phyloP scores from a whole-genome alignment of 1,284 basidiomycete genomes.

The Kwoniella shivajii region DNA sequence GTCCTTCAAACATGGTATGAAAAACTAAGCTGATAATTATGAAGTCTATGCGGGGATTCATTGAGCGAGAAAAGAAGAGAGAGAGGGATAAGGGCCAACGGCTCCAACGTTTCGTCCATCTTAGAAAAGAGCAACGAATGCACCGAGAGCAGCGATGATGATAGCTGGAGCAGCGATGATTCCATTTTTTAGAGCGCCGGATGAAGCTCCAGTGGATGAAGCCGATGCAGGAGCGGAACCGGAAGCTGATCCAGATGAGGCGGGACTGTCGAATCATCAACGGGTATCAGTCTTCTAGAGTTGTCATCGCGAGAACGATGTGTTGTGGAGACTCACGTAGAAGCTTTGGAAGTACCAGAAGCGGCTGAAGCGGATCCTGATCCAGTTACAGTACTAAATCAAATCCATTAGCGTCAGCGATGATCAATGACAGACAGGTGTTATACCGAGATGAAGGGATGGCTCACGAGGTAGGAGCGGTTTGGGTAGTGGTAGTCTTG shows the following conservation, averaged over 20 bases:
- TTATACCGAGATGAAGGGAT: not conserved
- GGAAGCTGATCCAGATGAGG: constrained; percentile 2
- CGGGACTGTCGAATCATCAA: not conserved
- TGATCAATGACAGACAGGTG: too few species aligned
- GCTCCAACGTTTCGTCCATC: too few species aligned
- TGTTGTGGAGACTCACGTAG: too few species aligned
- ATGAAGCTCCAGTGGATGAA: constrained; percentile 4
- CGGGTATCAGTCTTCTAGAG: not conserved
- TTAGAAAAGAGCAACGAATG: constrained; percentile 35
- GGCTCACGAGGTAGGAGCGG: constrained; percentile 10
- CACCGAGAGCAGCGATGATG: constrained; percentile 27
- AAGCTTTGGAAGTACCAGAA: not conserved
- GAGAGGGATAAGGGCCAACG: not conserved
- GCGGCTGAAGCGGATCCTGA: not conserved
- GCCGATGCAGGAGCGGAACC: constrained; percentile 8
- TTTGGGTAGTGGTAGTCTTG: constrained; percentile 6
- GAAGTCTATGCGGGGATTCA: too few species aligned
- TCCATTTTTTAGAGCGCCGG: constrained; percentile 11
- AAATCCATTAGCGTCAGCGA: not conserved
- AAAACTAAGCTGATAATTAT: too few species aligned
- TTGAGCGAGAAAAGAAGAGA: not conserved
- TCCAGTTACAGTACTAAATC: not conserved
- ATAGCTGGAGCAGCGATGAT: constrained; percentile 18
- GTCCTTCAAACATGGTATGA: too few species aligned
- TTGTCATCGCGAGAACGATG: too few species aligned